A percentile compares a stretch with the other conserved stretches of the same genome.
These are phyloP conservation scores for Nematocida sp. DNA, from an alignment of 371 early-diverging fungal species.

Conservation along the genomic window DNA sequence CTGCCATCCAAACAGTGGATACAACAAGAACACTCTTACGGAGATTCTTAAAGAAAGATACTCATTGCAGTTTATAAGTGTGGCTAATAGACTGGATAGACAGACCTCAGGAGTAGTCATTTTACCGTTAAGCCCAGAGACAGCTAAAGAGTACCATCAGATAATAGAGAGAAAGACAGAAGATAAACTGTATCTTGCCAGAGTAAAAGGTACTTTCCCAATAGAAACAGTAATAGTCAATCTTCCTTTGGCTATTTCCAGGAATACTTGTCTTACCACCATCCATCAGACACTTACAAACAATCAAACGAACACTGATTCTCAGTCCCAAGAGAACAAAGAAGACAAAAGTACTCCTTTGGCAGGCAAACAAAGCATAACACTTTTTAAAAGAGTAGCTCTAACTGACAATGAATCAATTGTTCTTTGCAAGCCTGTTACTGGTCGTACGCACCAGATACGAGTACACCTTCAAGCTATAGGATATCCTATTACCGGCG, in stretches of 20 bases:
- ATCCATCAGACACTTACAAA: not conserved
- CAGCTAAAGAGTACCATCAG: slow-evolving; percentile 45
- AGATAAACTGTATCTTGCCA: slow-evolving; percentile 63
- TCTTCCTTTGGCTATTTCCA: slow-evolving; percentile 39
- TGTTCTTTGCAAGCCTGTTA: slow-evolving; percentile 71
- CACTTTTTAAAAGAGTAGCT: slow-evolving; percentile 55
- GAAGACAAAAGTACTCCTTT: too few relatives aligned
- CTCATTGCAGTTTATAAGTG: slow-evolving; percentile 36
- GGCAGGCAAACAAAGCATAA: slow-evolving; percentile 57
- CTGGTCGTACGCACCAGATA: slow-evolving; percentile 97
- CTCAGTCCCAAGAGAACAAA: too few relatives aligned
- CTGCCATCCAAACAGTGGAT: slow-evolving; percentile 64
- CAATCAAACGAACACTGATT: too few relatives aligned
- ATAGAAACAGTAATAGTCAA: slow-evolving; percentile 50
- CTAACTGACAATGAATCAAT: slow-evolving; percentile 59
- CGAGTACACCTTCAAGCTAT: slow-evolving; percentile 88
- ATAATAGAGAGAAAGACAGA: slow-evolving; percentile 47
- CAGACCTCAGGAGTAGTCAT: slow-evolving; percentile 65
- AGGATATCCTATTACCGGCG: slow-evolving; percentile 89
- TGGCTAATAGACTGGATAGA: slow-evolving; percentile 65
- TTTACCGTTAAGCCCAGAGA: slow-evolving; percentile 52
- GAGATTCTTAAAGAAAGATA: slow-evolving; percentile 57
- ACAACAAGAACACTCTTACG: slow-evolving; percentile 56
- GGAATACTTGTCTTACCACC: slow-evolving; percentile 42
- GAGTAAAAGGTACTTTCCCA: slow-evolving; percentile 62